Percentiles rank a stretch among this genome's conserved stretches.
phyloP scores from a whole-genome alignment of 768 basidiomycete genomes.

The Serendipita sp. region DNA sequence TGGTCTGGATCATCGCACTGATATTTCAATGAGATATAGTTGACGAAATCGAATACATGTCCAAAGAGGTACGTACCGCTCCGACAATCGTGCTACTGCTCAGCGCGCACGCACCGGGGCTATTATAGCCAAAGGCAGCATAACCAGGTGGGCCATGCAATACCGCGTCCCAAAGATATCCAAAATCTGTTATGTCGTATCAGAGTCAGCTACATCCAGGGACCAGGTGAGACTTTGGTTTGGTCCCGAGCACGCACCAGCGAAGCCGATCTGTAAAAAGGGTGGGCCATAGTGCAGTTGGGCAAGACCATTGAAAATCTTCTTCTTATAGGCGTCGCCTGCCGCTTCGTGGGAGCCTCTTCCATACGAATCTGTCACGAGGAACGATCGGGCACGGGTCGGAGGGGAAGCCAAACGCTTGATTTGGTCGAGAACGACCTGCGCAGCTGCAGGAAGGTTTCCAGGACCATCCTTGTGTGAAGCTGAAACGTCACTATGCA shows the following conservation, averaged over 20 bases:
- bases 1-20: conserved; percentile 23
- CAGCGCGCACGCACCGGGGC: conserved; percentile 22
- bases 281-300: conserved; percentile 19
- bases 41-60: neutral
- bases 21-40: neutral
- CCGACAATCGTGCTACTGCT: conserved; percentile 11
- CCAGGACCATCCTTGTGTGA: neutral
- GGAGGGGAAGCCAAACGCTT: conserved; percentile 31
- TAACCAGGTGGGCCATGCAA: conserved; percentile 28
- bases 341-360: conserved; percentile 25
- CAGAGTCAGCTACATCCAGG: too few relatives aligned
- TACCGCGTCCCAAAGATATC: conserved; percentile 23
- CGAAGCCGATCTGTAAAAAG: conserved; percentile 29
- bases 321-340: conserved; percentile 34
- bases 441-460: conserved; percentile 11
- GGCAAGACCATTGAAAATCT: conserved; percentile 28
- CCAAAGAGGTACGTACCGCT: conserved; percentile 12
- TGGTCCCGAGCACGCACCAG: conserved; percentile 20
- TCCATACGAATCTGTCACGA: conserved; percentile 36
- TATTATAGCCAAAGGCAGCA: conserved; percentile 34
- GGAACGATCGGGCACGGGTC: conserved; percentile 34
- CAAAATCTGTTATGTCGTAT: too few relatives aligned
- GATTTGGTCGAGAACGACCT: conserved; percentile 29
- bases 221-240: too few relatives aligned
- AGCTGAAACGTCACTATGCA: conserved; percentile 24